Evolutionary conservation across 192 early-diverging fungal genomes (phyloP), one percentile per base, ranked within the genome.

Genomic region (Kappamyces sp.): DNA sequence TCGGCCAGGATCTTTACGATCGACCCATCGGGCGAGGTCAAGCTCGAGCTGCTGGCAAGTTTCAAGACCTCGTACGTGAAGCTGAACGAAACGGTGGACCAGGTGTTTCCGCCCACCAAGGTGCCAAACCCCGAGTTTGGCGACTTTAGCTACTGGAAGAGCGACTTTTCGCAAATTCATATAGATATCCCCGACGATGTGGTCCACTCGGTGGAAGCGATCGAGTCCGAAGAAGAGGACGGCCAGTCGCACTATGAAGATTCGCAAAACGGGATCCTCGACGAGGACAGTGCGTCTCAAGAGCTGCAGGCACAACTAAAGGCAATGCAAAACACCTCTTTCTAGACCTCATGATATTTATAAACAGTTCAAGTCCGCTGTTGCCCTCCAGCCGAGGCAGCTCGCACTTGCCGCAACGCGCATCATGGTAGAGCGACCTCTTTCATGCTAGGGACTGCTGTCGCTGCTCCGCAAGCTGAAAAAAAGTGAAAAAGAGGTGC

Each of bases 1-100:
- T 69, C 88, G 3, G 90, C 90, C 32, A 81, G 91, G 33, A 99
- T 99, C 37, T 99, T 95, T 69, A 97, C 96, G 2, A 97, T 99
- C 55, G 94, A 97, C 63, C 76, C 90, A 1, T 74, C 84, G 8
- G 94, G 96, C 40, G 87, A 93, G 60, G 77, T 99, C 39, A 93
- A 91, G 65, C 70, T 97, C 12, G 92, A 99, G 63, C 68, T 99
- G 49, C 63, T 96, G 54, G 73, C 77, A 3, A 84, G 84, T 1
- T 97, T 90, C 72, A 89, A 86, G 52, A 88, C 88, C 7, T 88
- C 90, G 51, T 92, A 58, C 57, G 69, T 90, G 47, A 86, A 91
- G 58, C 70, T 98, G 63, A 94, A 88, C 61, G 92, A 94, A 53
- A 71, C 95, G 58, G 94, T 96, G 10, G 93, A 98, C 55, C 89